phyloP scores from a whole-genome alignment of 2,329 filamentous ascomycete genomes.

The Metarhizium album region DNA sequence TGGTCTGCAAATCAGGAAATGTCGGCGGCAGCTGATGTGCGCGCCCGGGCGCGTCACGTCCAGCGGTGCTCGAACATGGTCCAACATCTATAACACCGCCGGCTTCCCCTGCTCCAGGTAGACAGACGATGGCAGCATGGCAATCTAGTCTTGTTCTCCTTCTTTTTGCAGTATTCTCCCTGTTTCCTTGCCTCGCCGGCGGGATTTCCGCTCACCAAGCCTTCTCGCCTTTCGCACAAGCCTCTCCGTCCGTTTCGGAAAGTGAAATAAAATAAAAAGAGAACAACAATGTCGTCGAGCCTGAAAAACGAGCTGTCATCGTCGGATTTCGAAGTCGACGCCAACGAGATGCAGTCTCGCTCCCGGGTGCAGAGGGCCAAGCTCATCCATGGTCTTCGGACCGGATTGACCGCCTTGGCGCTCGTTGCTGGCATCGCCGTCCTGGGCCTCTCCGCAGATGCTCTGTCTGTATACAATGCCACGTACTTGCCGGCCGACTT shows the following conservation, averaged over 20 bases:
- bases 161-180: background rate
- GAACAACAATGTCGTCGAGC: constrained; percentile 18
- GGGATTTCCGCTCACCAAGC: no score
- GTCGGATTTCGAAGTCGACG: constrained; percentile 40
- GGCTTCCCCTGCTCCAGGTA: background rate
- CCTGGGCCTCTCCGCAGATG: constrained; percentile 43
- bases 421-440: constrained; percentile 40
- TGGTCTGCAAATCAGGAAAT: background rate
- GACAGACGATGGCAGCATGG: background rate
- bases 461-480: constrained; percentile 42
- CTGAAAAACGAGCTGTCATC: constrained; percentile 29
- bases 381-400: constrained; percentile 31
- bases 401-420: constrained; percentile 38
- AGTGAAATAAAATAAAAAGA: no score
- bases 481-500: constrained; percentile 38
- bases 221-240: no score
- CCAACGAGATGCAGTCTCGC: constrained; percentile 23
- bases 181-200: background rate
- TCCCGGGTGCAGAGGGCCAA: constrained; percentile 28
- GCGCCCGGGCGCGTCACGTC: background rate
- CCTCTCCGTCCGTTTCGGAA: constrained; percentile 8
- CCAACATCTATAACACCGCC: constrained; percentile 1
- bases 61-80: background rate
- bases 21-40: background rate
- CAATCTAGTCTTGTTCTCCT: constrained; percentile 1